Base-by-base conservation (phyloP, 257 asterid species). In the Fraxinus americana region DNA sequence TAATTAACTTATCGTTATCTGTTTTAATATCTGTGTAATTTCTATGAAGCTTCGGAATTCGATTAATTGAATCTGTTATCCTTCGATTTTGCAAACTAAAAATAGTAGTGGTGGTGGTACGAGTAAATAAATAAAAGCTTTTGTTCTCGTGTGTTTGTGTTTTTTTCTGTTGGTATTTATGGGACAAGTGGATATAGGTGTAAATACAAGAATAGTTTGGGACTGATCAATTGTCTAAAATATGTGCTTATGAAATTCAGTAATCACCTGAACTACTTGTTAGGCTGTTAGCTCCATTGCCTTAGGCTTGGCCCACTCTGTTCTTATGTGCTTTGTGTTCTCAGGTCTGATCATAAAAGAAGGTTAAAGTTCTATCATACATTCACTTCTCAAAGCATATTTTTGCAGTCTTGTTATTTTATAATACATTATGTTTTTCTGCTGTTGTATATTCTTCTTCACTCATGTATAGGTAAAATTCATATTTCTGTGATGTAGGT, bases 401-500 rank as follows among this genome's bases (percentile, higher is more conserved):
- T n/a, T 54, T 54, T 54, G n/a, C 25, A 54, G 23, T 54, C 23
- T n/a, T 4, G 23, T 54, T 23, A 50, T 50, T 50, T 50, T 50
- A 50, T 16, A 50, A 34, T 45, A 70, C 30, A 41, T 38, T 52
- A 19, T 71, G 70, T 54, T 76, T 54, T 32, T 50, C 52, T 2
- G 7, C 68, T 30, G 57, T 72, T 65, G 25, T 57, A 4, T 52
- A 72, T 39, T 76, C 19, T 1, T 67, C 68, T 9, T 48, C 35
- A 25, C 39, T 73, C 61, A 36, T 75, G 70, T 29, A 36, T 38
- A 81, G 76, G 75, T 69, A 38, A 43, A 74, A 36, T 71, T 77
- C 74, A 34, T 80, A 52, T 70, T 59, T 77, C 69, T 70, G 13
- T 80, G 73, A 39, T 88, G 78, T 80, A 95, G 98, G 89, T 96